Evolutionary conservation across 2,329 filamentous ascomycete species (phyloP).

Genomic region (Phyllosticta citrichinensis): DNA sequence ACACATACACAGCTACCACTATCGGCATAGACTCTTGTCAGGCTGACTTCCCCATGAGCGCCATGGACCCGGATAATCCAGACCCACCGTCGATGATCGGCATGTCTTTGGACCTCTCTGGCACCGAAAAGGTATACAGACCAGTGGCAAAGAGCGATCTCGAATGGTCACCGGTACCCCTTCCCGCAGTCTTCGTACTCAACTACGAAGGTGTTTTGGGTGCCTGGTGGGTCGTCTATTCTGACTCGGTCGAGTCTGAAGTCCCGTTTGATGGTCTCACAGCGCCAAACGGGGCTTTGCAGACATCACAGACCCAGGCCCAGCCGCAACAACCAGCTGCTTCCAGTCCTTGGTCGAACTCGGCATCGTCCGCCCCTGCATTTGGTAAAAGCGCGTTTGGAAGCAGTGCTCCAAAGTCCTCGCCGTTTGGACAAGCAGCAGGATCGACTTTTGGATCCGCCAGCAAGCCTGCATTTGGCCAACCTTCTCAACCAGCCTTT

Average conservation of each 20-base stretch:
- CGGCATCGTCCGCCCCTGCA: slow-evolving; percentile 11
- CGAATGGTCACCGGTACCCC: slow-evolving; percentile 64
- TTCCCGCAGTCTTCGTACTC: slow-evolving; percentile 75
- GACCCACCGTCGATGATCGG: slow-evolving; percentile 72
- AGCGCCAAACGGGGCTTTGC: slow-evolving; percentile 32
- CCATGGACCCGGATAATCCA: slow-evolving; percentile 37
- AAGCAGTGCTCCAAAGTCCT: slow-evolving; percentile 8
- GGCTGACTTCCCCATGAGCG: slow-evolving; percentile 19
- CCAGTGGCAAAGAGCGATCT: slow-evolving; percentile 64
- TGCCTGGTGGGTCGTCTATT: slow-evolving; percentile 87
- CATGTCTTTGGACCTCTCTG: slow-evolving; percentile 72
- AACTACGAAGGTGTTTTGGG: slow-evolving; percentile 82
- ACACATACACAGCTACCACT: slow-evolving; percentile 64
- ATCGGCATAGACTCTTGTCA: slow-evolving; percentile 64
- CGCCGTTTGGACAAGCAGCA: not conserved
- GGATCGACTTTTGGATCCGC: not conserved
- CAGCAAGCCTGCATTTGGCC: not conserved
- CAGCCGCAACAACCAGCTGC: slow-evolving; percentile 14
- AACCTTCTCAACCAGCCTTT: slow-evolving; percentile 14
- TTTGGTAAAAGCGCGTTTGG: slow-evolving; percentile 23
- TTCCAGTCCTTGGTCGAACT: slow-evolving; percentile 16
- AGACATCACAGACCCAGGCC: not conserved
- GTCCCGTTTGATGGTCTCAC: slow-evolving; percentile 63
- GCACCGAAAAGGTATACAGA: slow-evolving; percentile 64
- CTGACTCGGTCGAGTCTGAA: slow-evolving; percentile 68